Percentiles rank a stretch among this genome's conserved stretches.
Conservation (phyloP, 495 filamentous ascomycete species). For the Staphylotrichum longicolle region DNA sequence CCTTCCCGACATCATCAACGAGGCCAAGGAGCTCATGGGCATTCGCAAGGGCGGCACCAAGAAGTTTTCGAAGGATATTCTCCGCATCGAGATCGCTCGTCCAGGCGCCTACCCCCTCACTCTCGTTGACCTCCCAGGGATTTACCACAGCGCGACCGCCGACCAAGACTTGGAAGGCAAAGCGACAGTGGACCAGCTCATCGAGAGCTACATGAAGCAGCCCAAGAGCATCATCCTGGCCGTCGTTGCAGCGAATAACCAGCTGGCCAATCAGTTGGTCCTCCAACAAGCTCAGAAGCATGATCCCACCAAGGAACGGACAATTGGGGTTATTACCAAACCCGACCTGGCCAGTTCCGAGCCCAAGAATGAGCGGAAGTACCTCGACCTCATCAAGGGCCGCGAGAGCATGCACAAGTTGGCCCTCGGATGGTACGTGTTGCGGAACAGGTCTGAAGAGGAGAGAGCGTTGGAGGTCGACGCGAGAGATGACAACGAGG, state of each 20-base stretch:
- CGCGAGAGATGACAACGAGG: constrained; percentile 42
- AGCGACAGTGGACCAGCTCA: constrained; percentile 50
- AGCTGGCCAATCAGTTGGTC: constrained; percentile 51
- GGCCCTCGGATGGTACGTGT: constrained; percentile 58
- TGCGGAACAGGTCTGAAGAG: constrained; percentile 58
- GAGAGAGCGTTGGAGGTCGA: constrained; percentile 29
- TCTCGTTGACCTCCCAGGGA: constrained; percentile 64
- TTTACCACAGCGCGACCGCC: constrained; percentile 50
- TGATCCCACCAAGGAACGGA: constrained; percentile 50
- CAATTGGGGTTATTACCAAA: constrained; percentile 55
- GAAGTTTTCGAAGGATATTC: constrained; percentile 58
- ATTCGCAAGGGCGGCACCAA: constrained; percentile 22
- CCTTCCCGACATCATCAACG: constrained; percentile 45
- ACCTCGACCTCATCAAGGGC: constrained; percentile 19
- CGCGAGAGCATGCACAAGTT: constrained; percentile 24
- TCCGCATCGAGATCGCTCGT: constrained; percentile 61
- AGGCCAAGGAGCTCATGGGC: constrained; percentile 43
- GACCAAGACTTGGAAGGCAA: constrained; percentile 44
- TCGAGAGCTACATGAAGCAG: constrained; percentile 55
- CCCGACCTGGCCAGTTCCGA: constrained; percentile 21
- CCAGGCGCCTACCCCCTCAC: constrained; percentile 62
- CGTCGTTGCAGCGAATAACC: constrained; percentile 53
- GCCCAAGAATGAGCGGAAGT: constrained; percentile 15
- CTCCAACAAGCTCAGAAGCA: constrained; percentile 40
- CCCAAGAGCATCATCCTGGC: constrained; percentile 57